phyloP scores from a whole-genome alignment of 2,329 filamentous ascomycete species.

The Fonsecaea monophora region DNA sequence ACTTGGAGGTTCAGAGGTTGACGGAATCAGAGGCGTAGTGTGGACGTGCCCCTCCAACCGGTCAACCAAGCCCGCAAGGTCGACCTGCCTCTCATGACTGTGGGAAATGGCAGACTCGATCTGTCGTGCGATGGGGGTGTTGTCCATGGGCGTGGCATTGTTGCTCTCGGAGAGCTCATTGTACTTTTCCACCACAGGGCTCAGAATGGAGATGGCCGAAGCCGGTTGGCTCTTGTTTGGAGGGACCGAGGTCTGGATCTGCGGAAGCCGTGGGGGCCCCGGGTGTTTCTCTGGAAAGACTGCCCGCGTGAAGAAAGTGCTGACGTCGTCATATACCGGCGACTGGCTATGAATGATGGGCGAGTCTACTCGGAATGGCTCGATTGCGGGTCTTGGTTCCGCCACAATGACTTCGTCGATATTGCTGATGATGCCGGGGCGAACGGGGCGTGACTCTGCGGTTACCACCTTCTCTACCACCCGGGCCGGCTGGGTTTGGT shows the following conservation, averaged over 20 bases:
- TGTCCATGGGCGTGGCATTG: slow-evolving; percentile 31
- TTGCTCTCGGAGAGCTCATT: slow-evolving; percentile 31
- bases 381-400: slow-evolving; percentile 21
- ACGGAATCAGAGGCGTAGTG: slow-evolving; percentile 4
- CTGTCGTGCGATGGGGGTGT: slow-evolving; percentile 28
- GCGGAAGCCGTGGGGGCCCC: slow-evolving; percentile 85
- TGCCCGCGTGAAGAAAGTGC: slow-evolving; percentile 30
- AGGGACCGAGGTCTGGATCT: slow-evolving; percentile 74
- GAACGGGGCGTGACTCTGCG: slow-evolving; percentile 16
- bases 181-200: slow-evolving; percentile 33
- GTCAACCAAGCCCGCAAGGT: slow-evolving; percentile 11
- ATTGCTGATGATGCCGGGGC: slow-evolving; percentile 9
- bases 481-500: slow-evolving; percentile 7
- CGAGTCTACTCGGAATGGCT: slow-evolving; percentile 20
- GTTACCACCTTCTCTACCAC: slow-evolving; percentile 14
- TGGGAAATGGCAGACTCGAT: slow-evolving; percentile 4
- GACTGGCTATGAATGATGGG: slow-evolving; percentile 29
- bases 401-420: slow-evolving; percentile 33
- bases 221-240: slow-evolving; percentile 49
- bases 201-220: slow-evolving; percentile 32
- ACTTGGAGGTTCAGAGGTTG: slow-evolving; percentile 22
- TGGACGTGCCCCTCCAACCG: slow-evolving; percentile 18
- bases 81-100: slow-evolving; percentile 7
- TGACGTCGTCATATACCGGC: slow-evolving; percentile 33
- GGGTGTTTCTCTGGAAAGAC: slow-evolving; percentile 72